Conservation (phyloP, 495 filamentous ascomycete genomes). For the Neurospora terricola region DNA sequence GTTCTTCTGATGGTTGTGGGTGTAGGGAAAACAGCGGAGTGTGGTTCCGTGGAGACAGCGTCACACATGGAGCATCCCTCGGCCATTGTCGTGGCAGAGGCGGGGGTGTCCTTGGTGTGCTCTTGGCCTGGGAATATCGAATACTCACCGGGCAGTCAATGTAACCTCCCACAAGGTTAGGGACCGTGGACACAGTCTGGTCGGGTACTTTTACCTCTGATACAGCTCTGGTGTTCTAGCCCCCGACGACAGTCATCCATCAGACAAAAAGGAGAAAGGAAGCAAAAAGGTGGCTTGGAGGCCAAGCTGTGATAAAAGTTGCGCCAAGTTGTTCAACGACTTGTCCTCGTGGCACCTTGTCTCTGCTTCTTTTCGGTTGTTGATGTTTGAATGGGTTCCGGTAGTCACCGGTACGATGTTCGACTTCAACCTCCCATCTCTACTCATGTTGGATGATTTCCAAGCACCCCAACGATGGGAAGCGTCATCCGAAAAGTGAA, state of each 20-base stretch:
- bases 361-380: not conserved
- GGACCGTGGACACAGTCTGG: not conserved
- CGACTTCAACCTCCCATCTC: not conserved
- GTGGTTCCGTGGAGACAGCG: not conserved
- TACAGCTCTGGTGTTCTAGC: not conserved
- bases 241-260: not conserved
- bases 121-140: not conserved
- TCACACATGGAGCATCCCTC: not conserved
- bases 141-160: not conserved
- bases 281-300: not conserved
- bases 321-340: not conserved
- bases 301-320: not conserved
- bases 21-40: not conserved
- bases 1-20: not conserved
- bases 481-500: not conserved
- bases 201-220: not conserved
- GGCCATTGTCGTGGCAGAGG: not conserved
- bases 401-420: not conserved
- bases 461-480: not conserved
- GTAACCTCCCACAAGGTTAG: not conserved
- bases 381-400: not conserved
- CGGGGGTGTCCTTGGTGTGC: not conserved
- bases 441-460: not conserved
- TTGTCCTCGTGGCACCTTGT: not conserved
- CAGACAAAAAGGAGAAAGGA: not conserved